Base-by-base conservation (phyloP, 2,329 filamentous ascomycete genomes). In the Xylaria sp. region DNA sequence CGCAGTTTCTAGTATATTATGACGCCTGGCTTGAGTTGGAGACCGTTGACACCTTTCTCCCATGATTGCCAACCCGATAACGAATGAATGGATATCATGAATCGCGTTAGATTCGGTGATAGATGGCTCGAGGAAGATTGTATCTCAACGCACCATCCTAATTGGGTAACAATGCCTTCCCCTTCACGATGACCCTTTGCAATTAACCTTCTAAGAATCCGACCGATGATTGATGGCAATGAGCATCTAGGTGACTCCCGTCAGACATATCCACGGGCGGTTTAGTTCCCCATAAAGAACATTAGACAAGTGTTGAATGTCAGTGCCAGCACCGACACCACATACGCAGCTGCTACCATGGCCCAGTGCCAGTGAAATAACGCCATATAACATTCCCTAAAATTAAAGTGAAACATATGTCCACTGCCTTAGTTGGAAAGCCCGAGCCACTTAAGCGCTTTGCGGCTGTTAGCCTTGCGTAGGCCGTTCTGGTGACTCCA, bases 361-460 rank as follows among this genome's bases (percentile, higher is more conserved):
- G 34, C 25, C 8, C 3, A 34, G 23, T 54, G 15, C 20, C 20
- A 9, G 32, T 10, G 64, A 1, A 7, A 18, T 3, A 12, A 23
- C 20, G 18, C 13, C 3, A 28, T 13, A 4, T 51, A 37, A 34
- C 3, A 13, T 2, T 39, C 28, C 15, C 2, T 5, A 46, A 25
- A 25, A 6, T 20, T 10, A 34, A 39, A 15, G 37, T 46, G 15
- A 46, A 34, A n/a, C 18, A 2, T 25, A 46, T 37, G 2, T 12
- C 10, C n/a, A 46, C 15, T 12, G 20, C 4, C n/a, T 70, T 48
- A 74, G 2, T 34, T 76, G n/a, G 76, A 58, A 4, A 87, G 76
- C 0, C 86, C 86, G 1, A 88, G 79, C 74, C 86, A 87, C 75
- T 86, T 87, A 62, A 87, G 80, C 7, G 86, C 86, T 75, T 88